These are phyloP conservation scores for Fragaria iinumae DNA, from an alignment of 306 rosid species.

Conservation along the genomic window DNA sequence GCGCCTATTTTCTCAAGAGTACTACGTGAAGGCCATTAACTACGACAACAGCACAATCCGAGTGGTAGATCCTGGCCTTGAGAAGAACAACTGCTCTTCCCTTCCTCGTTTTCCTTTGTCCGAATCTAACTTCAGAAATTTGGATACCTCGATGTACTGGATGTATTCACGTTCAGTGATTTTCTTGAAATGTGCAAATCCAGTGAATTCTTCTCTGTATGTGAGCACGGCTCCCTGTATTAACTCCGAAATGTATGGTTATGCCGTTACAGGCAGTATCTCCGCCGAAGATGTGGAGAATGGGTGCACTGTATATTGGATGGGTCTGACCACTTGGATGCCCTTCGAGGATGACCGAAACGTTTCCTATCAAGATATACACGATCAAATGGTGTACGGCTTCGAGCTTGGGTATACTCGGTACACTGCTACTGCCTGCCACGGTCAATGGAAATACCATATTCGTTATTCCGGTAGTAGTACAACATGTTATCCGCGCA, in stretches of 20 bases:
- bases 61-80: too few relatives aligned
- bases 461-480: too few relatives aligned
- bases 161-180: rapidly evolving
- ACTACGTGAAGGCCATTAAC: conserved; percentile 25
- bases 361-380: not conserved
- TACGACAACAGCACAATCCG: not conserved
- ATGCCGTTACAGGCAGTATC: not conserved
- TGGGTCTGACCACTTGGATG: not conserved
- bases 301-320: not conserved
- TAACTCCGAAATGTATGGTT: not conserved
- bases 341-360: not conserved
- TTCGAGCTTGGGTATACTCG: too few relatives aligned
- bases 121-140: too few relatives aligned
- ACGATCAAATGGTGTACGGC: not conserved
- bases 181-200: not conserved
- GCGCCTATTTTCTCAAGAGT: not conserved
- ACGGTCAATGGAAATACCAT: not conserved
- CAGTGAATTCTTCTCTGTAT: not conserved
- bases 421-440: too few relatives aligned
- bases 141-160: too few relatives aligned
- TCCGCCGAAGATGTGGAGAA: not conserved
- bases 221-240: not conserved
- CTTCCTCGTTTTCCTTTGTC: too few relatives aligned
- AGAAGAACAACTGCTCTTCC: too few relatives aligned
- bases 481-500: not conserved